These are phyloP conservation scores for Ulmus americana DNA, from an alignment of 331 rosid genomes.

Conservation along the genomic window DNA sequence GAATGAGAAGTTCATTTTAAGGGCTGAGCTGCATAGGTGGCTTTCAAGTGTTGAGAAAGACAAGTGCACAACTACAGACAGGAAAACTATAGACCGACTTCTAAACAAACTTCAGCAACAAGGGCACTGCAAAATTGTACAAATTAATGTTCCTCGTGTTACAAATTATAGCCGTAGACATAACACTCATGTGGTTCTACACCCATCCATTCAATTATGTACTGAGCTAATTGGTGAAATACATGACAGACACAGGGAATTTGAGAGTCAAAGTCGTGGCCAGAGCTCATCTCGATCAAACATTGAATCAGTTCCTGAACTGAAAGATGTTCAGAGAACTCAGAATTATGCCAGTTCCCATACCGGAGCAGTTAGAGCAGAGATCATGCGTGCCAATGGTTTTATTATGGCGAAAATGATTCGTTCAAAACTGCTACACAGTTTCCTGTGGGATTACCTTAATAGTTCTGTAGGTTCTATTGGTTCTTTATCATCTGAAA, in stretches of 20 bases:
- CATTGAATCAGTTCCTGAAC: slow-evolving; percentile 51
- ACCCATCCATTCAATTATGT: slow-evolving; percentile 59
- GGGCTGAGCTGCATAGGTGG: slow-evolving; percentile 68
- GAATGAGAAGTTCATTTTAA: slow-evolving; percentile 71
- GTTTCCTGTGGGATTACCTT: slow-evolving; percentile 72
- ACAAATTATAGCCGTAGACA: slow-evolving; percentile 59
- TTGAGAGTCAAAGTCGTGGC: slow-evolving; percentile 59
- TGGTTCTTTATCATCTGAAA: slow-evolving; percentile 37
- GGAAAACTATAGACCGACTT: slow-evolving; percentile 68
- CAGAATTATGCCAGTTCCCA: slow-evolving; percentile 34
- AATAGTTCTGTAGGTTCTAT: slow-evolving; percentile 28
- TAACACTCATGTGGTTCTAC: slow-evolving; percentile 51
- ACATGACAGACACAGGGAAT: slow-evolving; percentile 61
- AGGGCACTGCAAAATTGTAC: slow-evolving; percentile 58
- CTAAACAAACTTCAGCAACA: slow-evolving; percentile 60
- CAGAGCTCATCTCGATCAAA: slow-evolving; percentile 41
- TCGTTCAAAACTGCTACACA: slow-evolving; percentile 80
- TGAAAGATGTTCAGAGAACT: slow-evolving; percentile 64
- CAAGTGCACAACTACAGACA: slow-evolving; percentile 52
- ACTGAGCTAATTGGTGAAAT: slow-evolving; percentile 70
- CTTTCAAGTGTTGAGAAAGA: slow-evolving; percentile 67
- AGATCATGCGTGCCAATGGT: slow-evolving; percentile 78
- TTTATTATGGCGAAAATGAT: slow-evolving; percentile 88
- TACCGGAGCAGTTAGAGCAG: slow-evolving; percentile 47
- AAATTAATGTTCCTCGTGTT: slow-evolving; percentile 54